These are phyloP conservation scores for Trametes cinnabarina DNA, from an alignment of 768 basidiomycete species.

Conservation along the genomic window DNA sequence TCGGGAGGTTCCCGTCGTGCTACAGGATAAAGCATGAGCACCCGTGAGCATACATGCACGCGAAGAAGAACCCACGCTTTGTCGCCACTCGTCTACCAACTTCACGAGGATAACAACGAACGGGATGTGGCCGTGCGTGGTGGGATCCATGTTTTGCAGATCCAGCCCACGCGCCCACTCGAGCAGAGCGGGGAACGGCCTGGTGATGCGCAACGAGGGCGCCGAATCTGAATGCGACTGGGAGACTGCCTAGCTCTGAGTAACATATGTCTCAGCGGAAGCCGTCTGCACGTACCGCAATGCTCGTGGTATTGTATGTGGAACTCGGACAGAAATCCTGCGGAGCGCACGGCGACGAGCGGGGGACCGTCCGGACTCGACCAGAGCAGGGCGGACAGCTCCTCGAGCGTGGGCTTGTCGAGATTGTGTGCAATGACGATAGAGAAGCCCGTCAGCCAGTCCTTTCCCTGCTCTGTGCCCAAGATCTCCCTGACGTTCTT, in stretches of 20 bases:
- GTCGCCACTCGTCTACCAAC: slow-evolving; percentile 81
- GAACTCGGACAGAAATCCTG: slow-evolving; percentile 89
- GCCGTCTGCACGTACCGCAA: slow-evolving; percentile 49
- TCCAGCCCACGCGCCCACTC: slow-evolving; percentile 72
- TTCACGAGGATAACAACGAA: slow-evolving; percentile 88
- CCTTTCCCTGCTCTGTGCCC: slow-evolving; percentile 20
- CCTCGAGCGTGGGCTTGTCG: slow-evolving; percentile 49
- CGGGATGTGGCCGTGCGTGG: slow-evolving; percentile 87
- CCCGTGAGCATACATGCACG: neutral
- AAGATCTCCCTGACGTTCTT: slow-evolving; percentile 32
- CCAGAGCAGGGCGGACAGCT: slow-evolving; percentile 71
- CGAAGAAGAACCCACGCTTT: slow-evolving; percentile 48
- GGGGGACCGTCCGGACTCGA: slow-evolving; percentile 54
- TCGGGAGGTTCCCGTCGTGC: slow-evolving; percentile 65
- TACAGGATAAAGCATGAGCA: slow-evolving; percentile 26
- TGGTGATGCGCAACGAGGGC: slow-evolving; percentile 80
- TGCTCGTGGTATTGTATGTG: slow-evolving; percentile 89
- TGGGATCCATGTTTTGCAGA: slow-evolving; percentile 77
- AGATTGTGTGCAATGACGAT: slow-evolving; percentile 88
- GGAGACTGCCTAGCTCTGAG: slow-evolving; percentile 4
- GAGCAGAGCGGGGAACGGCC: slow-evolving; percentile 80
- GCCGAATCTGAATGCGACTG: slow-evolving; percentile 46
- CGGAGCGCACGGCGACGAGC: slow-evolving; percentile 76
- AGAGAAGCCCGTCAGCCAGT: slow-evolving; percentile 35
- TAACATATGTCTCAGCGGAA: too few species aligned